Evolutionary conservation across 1,284 basidiomycete genomes (phyloP), one percentile per base, ranked within the genome.

Genomic region (Pterulicium gracile): DNA sequence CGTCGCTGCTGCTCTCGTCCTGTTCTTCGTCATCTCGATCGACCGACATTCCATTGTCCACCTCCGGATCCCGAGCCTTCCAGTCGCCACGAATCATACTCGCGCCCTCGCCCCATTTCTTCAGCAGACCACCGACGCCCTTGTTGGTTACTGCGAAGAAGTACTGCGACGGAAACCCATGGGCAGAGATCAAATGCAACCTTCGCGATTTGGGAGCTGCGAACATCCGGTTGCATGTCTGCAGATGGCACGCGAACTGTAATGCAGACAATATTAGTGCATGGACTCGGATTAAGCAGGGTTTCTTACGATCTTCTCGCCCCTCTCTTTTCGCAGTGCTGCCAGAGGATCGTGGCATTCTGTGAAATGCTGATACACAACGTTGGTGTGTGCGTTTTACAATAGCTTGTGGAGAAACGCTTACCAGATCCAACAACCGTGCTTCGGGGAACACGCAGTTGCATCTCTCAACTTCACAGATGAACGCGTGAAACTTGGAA

Each of bases 81-180:
- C 86, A 89, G 45, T 75, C 67, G 21, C 73, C 73, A 20, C 86
- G 67, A 46, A 88, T 68, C 64, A 89, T 67, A 56, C 83, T 88
- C 4, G 75, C 86, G 7, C 85, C 86, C 52, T 85, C 83, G 7
- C 86, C 86, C 83, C 84, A 88, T 55, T 66, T 75, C 58, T 75
- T 74, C 49, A 88, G 59, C 17, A 88, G 63, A 1, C 79, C 83
- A 5, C 85, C 86, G 4, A 93, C 77, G 18, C 90, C 90, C 60
- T 88, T 89, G 61, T 91, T 89, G 5, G 87, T 90, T 39, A 94
- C 81, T 18, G 81, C 76, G 60, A 93, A 94, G 63, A 88, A 93
- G 62, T 82, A 94, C 54, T 90, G 75, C 59, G 84, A 82, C 1
- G 91, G 91, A 56, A 85, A 95, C 36, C 71, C 73, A 56, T 95